These are phyloP conservation scores for Candida maesae DNA, from an alignment of 805 yeast genomes.

Conservation along the genomic window DNA sequence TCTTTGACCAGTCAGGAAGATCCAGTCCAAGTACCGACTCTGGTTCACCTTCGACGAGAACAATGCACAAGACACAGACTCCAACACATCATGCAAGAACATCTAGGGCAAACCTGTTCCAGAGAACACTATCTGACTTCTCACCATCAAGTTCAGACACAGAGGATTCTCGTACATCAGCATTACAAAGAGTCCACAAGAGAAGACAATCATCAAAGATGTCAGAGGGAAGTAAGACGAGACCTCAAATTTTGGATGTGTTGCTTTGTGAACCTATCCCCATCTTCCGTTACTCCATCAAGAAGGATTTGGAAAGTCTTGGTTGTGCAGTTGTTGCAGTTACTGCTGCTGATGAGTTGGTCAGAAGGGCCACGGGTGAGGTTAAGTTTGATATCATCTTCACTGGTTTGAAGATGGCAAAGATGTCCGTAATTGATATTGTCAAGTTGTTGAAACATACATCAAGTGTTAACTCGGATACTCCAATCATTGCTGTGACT, in stretches of 20 bases:
- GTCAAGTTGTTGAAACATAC: constrained; percentile 74
- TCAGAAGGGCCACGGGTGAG: constrained; percentile 76
- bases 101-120: constrained; percentile 23
- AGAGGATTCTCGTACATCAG: constrained; percentile 51
- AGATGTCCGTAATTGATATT: constrained; percentile 70
- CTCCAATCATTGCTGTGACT: constrained; percentile 76
- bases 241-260: constrained; percentile 50
- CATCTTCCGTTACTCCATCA: constrained; percentile 65
- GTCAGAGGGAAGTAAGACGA: constrained; percentile 21
- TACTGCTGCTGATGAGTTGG: constrained; percentile 75
- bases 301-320: constrained; percentile 55
- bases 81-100: constrained; percentile 19
- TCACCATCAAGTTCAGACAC: constrained; percentile 62
- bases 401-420: constrained; percentile 66
- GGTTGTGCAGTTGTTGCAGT: constrained; percentile 83
- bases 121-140: constrained; percentile 29
- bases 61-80: constrained; percentile 20
- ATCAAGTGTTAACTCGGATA: constrained; percentile 66
- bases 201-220: constrained; percentile 48
- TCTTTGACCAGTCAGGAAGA: constrained; percentile 30
- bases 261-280: constrained; percentile 87
- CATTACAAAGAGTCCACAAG: constrained; percentile 47
- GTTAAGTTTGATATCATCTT: constrained; percentile 82
- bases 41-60: constrained; percentile 25
- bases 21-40: constrained; percentile 33